Percentiles rank a stretch among this genome's conserved stretches.
Evolutionary conservation across 83 land plant genomes (phyloP).

Genomic region (Picea abies): DNA sequence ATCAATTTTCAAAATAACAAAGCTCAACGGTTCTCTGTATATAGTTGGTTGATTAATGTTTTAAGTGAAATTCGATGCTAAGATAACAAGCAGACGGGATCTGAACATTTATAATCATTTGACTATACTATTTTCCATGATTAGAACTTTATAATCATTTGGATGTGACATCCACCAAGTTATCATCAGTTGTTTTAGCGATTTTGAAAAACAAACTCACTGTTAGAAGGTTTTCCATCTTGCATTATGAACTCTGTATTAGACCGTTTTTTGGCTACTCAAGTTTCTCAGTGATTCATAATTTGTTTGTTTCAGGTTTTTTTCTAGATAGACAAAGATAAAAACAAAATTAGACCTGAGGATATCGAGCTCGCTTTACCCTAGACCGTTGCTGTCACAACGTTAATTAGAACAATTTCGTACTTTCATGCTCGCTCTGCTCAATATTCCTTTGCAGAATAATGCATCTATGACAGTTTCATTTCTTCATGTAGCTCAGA

Average conservation of each 20-base stretch:
- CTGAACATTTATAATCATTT: conserved; percentile 53
- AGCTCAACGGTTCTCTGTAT: no score
- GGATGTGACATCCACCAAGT: conserved; percentile 78
- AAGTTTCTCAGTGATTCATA: neutral
- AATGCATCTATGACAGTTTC: no score
- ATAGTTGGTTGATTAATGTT: no score
- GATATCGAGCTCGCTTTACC: no score
- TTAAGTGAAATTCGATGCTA: conserved; percentile 70
- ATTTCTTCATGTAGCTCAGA: no score
- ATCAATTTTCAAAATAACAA: no score
- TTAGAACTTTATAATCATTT: conserved; percentile 57
- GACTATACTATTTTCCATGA: conserved; percentile 57
- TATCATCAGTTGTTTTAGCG: conserved; percentile 69
- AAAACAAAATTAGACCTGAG: conserved; percentile 26
- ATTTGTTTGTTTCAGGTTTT: neutral
- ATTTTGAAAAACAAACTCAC: conserved; percentile 73
- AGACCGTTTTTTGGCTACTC: no score
- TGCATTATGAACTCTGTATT: no score
- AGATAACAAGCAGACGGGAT: conserved; percentile 33
- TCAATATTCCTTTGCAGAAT: no score
- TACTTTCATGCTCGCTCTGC: no score
- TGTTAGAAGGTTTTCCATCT: conserved; percentile 67
- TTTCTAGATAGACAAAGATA: conserved; percentile 36
- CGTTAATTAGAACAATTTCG: no score
- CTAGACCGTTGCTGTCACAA: conserved; percentile 54